Evolutionary conservation across 345 rosid species (phyloP).

Genomic region (Brassica incana): DNA sequence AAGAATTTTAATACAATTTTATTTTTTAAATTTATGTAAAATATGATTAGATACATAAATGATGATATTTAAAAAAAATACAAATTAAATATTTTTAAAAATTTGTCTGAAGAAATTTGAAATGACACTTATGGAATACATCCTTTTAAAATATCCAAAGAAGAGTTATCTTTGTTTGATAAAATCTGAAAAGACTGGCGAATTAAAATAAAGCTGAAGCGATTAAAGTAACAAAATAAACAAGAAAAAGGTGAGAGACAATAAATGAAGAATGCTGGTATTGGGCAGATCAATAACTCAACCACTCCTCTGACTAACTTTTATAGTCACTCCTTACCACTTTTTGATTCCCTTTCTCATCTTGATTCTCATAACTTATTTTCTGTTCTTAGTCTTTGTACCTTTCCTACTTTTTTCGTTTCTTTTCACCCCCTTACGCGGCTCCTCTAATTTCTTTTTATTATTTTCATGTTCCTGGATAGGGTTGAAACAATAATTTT

Average conservation of each 20-base stretch:
- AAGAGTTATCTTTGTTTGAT: not conserved
- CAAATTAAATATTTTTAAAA: too few relatives aligned
- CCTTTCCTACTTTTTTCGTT: not conserved
- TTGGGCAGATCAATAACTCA: constrained; percentile 76
- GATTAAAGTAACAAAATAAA: not conserved
- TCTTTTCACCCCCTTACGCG: constrained; percentile 35
- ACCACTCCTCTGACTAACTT: constrained; percentile 85
- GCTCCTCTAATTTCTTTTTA: constrained; percentile 18
- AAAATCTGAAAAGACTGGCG: not conserved
- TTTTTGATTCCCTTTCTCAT: constrained; percentile 61
- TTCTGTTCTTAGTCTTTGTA: not conserved
- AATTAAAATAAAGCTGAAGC: not conserved
- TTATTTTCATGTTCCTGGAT: constrained; percentile 5
- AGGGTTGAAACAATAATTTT: constrained; percentile 3
- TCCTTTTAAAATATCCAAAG: not conserved
- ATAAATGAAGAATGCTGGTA: constrained; percentile 50
- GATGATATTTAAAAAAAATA: too few relatives aligned
- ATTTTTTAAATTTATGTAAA: too few relatives aligned
- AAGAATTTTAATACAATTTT: too few relatives aligned
- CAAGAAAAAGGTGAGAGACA: constrained; percentile 17
- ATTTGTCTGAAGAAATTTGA: too few relatives aligned
- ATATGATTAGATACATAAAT: too few relatives aligned
- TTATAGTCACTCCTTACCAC: constrained; percentile 40
- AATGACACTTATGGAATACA: not conserved
- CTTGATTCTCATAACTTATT: constrained; percentile 33